Evolutionary conservation across 352 stramenopile genomes (phyloP), one percentile per base, ranked within the genome.

Genomic region (Globisporangium barbulae): DNA sequence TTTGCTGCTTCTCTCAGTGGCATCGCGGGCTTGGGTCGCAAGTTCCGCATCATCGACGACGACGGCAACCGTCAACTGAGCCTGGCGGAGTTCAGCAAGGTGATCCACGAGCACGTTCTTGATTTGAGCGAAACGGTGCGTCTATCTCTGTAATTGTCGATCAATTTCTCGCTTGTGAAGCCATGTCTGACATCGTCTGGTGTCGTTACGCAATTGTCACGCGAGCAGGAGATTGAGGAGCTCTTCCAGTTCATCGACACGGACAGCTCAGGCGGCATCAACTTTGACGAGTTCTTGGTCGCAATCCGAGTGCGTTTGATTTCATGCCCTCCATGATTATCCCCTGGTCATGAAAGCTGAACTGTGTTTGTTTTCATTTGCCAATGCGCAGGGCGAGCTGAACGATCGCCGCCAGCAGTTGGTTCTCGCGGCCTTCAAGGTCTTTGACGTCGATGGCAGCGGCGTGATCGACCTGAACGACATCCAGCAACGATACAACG

Each of bases 1-100:
- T 31, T 47, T 1, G 21, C 37, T 44, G 0, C 21, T 9, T 19
- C 19, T n/a, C 12, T 8, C 53, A 87, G 84, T 35, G 83, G 85
- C 2, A 90, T 94, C 59, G 78, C 81, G 25, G 81, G 80, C 33
- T 64, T 94, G 25, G 83, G 85, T 33, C 83, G 85, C 64, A 94
- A 94, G 69, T 92, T 97, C 67, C 84, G 88, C 22, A 94, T 96
- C 73, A 93, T 96, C 57, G 89, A 96, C 64, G 85, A 96, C 63
- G 84, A 96, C 61, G 85, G 85, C 45, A 94, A 96, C 76, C 72
- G 76, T 17, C 83, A 81, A 52, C 59, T 96, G 49, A 91, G 73
- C 57, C 60, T 85, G 22, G 64, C 74, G 12, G 90, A 97, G 69
- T 93, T 97, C 60, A 65, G 64, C 41, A 93, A 94, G 72, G 85